Conservation (phyloP, 1,284 basidiomycete genomes). For the Anthracocystis walkeri region DNA sequence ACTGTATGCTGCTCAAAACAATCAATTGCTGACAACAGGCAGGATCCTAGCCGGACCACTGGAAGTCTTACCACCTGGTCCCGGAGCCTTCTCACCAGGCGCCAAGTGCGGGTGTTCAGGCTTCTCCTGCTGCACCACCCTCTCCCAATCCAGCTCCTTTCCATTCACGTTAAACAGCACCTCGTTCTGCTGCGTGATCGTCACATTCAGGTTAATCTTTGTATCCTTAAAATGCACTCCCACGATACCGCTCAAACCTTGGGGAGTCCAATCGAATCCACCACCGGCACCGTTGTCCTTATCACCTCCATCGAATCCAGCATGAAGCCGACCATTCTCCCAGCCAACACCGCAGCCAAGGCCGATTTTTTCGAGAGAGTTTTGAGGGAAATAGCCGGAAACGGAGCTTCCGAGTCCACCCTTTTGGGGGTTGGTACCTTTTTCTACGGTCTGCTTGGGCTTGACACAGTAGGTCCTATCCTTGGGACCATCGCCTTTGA, state of each 20-base stretch:
- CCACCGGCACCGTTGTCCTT: constrained; percentile 22
- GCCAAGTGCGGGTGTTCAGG: too few species aligned
- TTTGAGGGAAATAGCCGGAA: constrained; percentile 25
- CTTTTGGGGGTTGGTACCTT: not conserved
- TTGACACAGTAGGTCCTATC: not conserved
- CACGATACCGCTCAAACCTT: constrained; percentile 9
- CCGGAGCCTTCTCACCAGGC: too few species aligned
- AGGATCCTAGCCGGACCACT: too few species aligned
- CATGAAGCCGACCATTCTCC: constrained; percentile 21
- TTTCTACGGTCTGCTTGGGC: constrained; percentile 17
- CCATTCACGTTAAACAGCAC: constrained; percentile 26
- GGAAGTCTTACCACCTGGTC: too few species aligned
- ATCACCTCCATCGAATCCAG: constrained; percentile 37
- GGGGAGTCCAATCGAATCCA: constrained; percentile 23
- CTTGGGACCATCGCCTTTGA: not conserved
- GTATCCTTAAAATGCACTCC: constrained; percentile 18
- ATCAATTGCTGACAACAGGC: too few species aligned
- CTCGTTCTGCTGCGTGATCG: constrained; percentile 17
- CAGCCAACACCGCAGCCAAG: constrained; percentile 35
- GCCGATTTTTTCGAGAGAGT: constrained; percentile 15
- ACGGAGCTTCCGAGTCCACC: constrained; percentile 28
- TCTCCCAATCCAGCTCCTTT: constrained; percentile 24
- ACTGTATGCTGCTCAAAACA: too few species aligned
- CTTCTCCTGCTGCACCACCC: constrained; percentile 1
- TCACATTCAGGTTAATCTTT: constrained; percentile 26